Conservation (phyloP, 805 yeast species). For the Starmerella cellae region DNA sequence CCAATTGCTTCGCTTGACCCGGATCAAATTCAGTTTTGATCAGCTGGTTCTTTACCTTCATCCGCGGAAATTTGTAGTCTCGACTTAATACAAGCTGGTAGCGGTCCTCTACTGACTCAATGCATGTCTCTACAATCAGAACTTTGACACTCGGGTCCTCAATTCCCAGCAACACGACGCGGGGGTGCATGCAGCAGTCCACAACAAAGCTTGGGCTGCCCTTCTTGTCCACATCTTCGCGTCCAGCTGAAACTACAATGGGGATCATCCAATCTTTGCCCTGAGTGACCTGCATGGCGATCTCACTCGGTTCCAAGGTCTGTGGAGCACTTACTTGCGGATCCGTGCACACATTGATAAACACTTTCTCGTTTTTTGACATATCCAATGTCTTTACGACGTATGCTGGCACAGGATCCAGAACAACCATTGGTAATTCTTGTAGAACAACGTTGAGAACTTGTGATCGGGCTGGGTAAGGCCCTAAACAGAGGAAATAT, state of each 20-base stretch:
- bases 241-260: slow-evolving; percentile 48
- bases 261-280: slow-evolving; percentile 79
- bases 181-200: slow-evolving; percentile 66
- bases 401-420: slow-evolving; percentile 53
- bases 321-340: slow-evolving; percentile 52
- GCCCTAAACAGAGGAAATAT: no score
- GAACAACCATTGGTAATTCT: slow-evolving; percentile 20
- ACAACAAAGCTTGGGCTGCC: slow-evolving; percentile 52
- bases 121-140: slow-evolving; percentile 68
- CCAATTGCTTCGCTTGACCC: slow-evolving; percentile 3
- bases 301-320: slow-evolving; percentile 23
- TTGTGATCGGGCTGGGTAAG: no score
- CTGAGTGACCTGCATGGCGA: slow-evolving; percentile 49
- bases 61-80: slow-evolving; percentile 52
- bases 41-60: slow-evolving; percentile 55
- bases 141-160: slow-evolving; percentile 45
- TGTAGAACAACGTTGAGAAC: background rate
- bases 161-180: slow-evolving; percentile 49
- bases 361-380: slow-evolving; percentile 45
- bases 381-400: slow-evolving; percentile 35
- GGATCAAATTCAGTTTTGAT: slow-evolving; percentile 29
- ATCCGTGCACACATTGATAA: slow-evolving; percentile 65
- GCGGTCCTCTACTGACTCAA: slow-evolving; percentile 60
- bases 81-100: slow-evolving; percentile 44
- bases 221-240: slow-evolving; percentile 47